These are phyloP conservation scores for Lycium ferocissimum DNA, from an alignment of 257 asterid species.

Conservation along the genomic window DNA sequence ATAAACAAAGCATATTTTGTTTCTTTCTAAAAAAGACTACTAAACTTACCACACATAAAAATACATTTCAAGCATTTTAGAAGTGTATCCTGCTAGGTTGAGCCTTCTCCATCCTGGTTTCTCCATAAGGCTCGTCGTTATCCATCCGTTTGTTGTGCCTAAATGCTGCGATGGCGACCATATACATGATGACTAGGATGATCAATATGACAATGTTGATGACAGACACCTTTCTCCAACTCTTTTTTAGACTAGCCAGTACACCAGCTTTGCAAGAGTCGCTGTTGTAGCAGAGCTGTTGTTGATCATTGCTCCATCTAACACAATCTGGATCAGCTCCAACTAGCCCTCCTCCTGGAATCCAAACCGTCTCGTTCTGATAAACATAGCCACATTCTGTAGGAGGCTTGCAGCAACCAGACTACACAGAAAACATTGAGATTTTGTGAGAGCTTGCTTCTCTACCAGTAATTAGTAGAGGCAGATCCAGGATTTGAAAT, in stretches of 20 bases:
- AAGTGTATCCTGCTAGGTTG: conserved; percentile 86
- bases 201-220: conserved; percentile 70
- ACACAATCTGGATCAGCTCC: conserved; percentile 63
- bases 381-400: conserved; percentile 71
- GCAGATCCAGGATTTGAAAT: background rate
- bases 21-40: background rate
- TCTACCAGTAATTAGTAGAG: background rate
- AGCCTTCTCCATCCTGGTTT: conserved; percentile 88
- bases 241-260: conserved; percentile 75
- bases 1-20: conserved; percentile 6
- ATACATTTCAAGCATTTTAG: conserved; percentile 42
- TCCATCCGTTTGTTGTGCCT: conserved; percentile 72
- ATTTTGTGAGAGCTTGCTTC: background rate
- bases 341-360: conserved; percentile 41
- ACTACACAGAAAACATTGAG: conserved; percentile 44
- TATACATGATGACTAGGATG: conserved; percentile 66
- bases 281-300: conserved; percentile 65
- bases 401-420: conserved; percentile 97
- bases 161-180: conserved; percentile 69
- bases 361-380: conserved; percentile 76
- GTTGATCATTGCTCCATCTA: conserved; percentile 77
- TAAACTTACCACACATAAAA: conserved; percentile 16
- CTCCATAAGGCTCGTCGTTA: conserved; percentile 74
- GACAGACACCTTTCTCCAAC: conserved; percentile 88
- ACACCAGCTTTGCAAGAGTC: conserved; percentile 92